A percentile compares a stretch with the other conserved stretches of the same genome.
Conservation (phyloP, 2,329 filamentous ascomycete species). For the Cercospora brassicicola region DNA sequence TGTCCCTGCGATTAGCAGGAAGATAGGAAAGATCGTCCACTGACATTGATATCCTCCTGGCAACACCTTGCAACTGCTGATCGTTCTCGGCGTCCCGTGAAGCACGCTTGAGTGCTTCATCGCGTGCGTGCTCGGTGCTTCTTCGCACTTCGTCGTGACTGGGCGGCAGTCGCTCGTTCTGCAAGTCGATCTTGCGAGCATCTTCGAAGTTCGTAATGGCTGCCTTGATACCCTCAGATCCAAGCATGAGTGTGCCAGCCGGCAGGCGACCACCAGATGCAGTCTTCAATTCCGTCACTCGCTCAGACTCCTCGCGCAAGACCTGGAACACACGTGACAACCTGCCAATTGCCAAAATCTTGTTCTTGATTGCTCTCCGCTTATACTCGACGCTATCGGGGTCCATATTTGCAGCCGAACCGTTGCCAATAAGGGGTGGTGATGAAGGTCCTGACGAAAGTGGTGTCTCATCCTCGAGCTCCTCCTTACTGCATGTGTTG, state of each 20-base stretch:
- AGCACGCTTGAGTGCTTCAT: constrained; percentile 81
- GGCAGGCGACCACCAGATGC: constrained; percentile 89
- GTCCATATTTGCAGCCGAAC: constrained; percentile 54
- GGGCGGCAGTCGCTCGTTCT: constrained; percentile 92
- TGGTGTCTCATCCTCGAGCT: constrained; percentile 85
- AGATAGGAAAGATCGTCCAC: constrained; percentile 21
- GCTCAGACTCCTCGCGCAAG: constrained; percentile 92
- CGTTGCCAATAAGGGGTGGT: constrained; percentile 60
- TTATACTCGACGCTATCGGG: constrained; percentile 90
- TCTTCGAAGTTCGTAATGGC: constrained; percentile 97
- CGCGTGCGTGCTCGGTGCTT: constrained; percentile 77
- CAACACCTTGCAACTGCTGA: constrained; percentile 78
- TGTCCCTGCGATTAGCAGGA: constrained; percentile 18
- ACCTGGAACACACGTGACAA: constrained; percentile 98
- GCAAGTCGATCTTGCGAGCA: constrained; percentile 90
- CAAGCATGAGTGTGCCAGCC: constrained; percentile 94
- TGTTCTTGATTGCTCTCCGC: constrained; percentile 97
- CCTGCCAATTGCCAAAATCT: constrained; percentile 95
- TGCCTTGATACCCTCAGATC: constrained; percentile 97
- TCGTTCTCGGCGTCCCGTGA: constrained; percentile 90
- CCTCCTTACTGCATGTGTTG: constrained; percentile 97
- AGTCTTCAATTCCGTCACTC: constrained; percentile 96
- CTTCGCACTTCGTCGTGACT: constrained; percentile 87
- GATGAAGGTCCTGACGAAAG: constrained; percentile 71
- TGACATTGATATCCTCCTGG: constrained; percentile 94